These are phyloP conservation scores for Leishmania guyanensis DNA, from an alignment of 208 protist species.

Conservation along the genomic window DNA sequence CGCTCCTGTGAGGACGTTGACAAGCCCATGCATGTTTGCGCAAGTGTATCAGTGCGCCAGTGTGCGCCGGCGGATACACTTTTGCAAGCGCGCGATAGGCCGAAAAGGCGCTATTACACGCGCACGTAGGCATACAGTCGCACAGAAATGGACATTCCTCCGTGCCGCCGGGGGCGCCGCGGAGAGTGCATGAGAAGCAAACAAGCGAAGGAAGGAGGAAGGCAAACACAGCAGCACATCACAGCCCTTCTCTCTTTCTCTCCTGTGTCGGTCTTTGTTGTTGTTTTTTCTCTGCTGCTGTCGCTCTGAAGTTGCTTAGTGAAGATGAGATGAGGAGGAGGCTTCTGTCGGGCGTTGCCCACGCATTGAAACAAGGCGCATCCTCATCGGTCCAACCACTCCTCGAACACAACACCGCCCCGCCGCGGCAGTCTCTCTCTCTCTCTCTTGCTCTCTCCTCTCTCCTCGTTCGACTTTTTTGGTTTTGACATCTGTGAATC, in stretches of 20 bases:
- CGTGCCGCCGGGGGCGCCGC: background rate
- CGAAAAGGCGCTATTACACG: background rate
- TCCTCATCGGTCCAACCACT: background rate
- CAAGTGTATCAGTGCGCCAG: background rate
- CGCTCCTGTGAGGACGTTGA: background rate
- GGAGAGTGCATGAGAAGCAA: background rate
- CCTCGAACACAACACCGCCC: background rate
- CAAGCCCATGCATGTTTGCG: background rate
- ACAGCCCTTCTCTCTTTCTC: background rate
- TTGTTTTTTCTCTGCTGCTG: background rate
- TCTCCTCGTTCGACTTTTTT: background rate
- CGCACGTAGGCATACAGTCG: background rate
- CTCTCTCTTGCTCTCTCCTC: background rate
- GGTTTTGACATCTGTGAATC: background rate
- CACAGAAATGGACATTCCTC: background rate
- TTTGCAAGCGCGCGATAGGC: background rate
- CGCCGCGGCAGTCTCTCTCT: background rate
- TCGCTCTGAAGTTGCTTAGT: background rate
- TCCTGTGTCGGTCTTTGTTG: background rate
- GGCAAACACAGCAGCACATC: background rate
- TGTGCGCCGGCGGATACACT: background rate
- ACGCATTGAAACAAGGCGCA: background rate
- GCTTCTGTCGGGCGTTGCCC: background rate
- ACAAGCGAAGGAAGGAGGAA: background rate
- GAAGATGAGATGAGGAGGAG: background rate